Conservation (phyloP, 2,329 filamentous ascomycete species). For the Gnomoniopsis smithogilvyi region DNA sequence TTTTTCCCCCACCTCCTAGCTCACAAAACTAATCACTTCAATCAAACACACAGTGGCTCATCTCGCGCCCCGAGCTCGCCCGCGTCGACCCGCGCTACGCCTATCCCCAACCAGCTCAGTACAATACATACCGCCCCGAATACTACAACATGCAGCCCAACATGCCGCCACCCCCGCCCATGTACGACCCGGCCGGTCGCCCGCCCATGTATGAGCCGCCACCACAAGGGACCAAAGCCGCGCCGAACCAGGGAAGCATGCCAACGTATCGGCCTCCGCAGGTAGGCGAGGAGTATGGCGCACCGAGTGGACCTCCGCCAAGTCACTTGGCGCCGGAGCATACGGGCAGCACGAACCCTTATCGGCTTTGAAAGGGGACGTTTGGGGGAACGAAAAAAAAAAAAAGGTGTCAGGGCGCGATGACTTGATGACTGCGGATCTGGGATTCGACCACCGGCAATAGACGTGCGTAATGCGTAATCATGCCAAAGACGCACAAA, state of each 20-base stretch:
- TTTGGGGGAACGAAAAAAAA: no score
- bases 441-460: no score
- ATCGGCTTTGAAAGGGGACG: slow-evolving; percentile 12
- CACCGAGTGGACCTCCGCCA: slow-evolving; percentile 49
- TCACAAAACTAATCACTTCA: background rate
- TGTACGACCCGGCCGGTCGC: slow-evolving; percentile 52
- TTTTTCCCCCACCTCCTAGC: background rate
- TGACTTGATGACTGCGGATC: background rate
- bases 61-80: slow-evolving; percentile 43
- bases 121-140: slow-evolving; percentile 37
- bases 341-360: slow-evolving; percentile 21
- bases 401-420: no score
- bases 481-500: no score
- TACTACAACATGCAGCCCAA: slow-evolving; percentile 49
- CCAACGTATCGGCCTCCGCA: background rate
- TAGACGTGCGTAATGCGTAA: no score
- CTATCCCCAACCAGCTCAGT: slow-evolving; percentile 35
- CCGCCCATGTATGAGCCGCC: slow-evolving; percentile 55
- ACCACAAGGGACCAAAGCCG: slow-evolving; percentile 48
- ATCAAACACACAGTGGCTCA: slow-evolving; percentile 43
- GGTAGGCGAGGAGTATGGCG: slow-evolving; percentile 33
- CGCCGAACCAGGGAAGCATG: slow-evolving; percentile 43
- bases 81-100: slow-evolving; percentile 48
- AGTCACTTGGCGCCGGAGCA: slow-evolving; percentile 23
- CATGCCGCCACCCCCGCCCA: slow-evolving; percentile 52